Evolutionary conservation across 352 stramenopile species (phyloP).

Genomic region (Pythium guiyangense): DNA sequence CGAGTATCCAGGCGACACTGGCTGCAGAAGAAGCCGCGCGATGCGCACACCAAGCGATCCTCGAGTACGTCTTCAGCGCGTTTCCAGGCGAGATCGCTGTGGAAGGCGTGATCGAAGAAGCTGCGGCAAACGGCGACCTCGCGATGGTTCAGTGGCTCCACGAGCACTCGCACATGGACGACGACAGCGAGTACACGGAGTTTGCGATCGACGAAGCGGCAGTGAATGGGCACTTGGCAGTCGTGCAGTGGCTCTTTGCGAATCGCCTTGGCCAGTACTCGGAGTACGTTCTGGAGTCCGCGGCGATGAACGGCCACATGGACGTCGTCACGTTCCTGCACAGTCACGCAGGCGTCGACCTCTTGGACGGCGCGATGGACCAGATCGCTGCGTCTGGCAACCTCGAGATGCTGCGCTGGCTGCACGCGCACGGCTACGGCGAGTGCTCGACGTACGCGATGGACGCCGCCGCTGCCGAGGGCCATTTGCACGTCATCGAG

Average conservation of each 20-base stretch:
- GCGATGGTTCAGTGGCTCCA: constrained; percentile 16
- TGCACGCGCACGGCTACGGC: constrained; percentile 12
- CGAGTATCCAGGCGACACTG: constrained; percentile 4
- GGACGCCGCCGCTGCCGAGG: constrained; percentile 17
- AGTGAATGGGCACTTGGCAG: constrained; percentile 13
- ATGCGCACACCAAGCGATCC: constrained; percentile 1
- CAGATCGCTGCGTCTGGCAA: constrained; percentile 11
- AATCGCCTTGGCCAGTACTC: constrained; percentile 2
- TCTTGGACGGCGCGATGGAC: constrained; percentile 13
- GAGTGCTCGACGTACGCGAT: constrained; percentile 14
- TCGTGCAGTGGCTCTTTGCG: constrained; percentile 20
- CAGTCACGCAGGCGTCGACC: background rate
- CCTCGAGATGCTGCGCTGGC: constrained; percentile 24
- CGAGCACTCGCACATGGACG: background rate
- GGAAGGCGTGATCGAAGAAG: constrained; percentile 14
- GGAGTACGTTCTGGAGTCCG: constrained; percentile 4
- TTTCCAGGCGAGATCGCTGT: constrained; percentile 7
- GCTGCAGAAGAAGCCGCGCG: constrained; percentile 8
- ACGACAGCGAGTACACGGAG: background rate
- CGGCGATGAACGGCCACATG: constrained; percentile 11
- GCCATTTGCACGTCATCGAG: constrained; percentile 18
- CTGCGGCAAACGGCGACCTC: constrained; percentile 6
- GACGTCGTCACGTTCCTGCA: constrained; percentile 5
- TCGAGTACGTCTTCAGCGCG: constrained; percentile 4
- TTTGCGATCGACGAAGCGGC: constrained; percentile 19